Evolutionary conservation across 1,284 basidiomycete species (phyloP), one percentile per base, ranked within the genome.

Genomic region (Cerioporus squamosus): DNA sequence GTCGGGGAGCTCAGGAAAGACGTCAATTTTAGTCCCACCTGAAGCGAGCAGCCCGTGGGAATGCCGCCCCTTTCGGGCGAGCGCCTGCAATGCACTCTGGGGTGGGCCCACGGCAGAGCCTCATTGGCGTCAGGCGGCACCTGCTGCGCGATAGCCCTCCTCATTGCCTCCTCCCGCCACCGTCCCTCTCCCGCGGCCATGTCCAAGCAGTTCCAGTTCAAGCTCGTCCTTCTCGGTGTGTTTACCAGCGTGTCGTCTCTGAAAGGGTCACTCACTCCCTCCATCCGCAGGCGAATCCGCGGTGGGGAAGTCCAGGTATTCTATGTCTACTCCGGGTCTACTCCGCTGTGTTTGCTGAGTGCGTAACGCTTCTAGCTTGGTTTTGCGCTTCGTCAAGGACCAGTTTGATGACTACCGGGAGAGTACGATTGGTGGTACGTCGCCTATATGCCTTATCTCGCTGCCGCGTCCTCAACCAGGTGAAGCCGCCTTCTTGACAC

Each of bases 371-470:
- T 15, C 44, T 40, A 96, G 94, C 79, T 78, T 98, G 59, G 97
- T 98, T 54, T 79, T 98, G 64, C 85, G 95, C 59, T 98, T 98
- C 70, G 96, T 98, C 66, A 93, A 97, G 76, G 93, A 97, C 75
- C 95, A 98, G 74, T 98, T 98, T 69, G 95, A 97, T 68, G 96
- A 98, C 76, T 98, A 97, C 75, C 83, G 96, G 79, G 95, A 93
- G 76, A 93, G 90, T 68, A 94, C 91, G 22, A 94, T 94, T 62
- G 91, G 91, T 70, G 91, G 91, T 90, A 62, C 61, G 75, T 68
- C 22, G 53, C 51, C 38, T 51, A 36, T 51, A 44, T 47, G 40
- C 38, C 29, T 47, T 42, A 52, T 26, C 33, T n/a, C 26, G n/a
- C 49, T 44, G 43, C 17, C 50, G 46, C 44, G 57, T 33, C 49